Base-by-base conservation (phyloP, 768 basidiomycete species). In the Phallus indusiatus region DNA sequence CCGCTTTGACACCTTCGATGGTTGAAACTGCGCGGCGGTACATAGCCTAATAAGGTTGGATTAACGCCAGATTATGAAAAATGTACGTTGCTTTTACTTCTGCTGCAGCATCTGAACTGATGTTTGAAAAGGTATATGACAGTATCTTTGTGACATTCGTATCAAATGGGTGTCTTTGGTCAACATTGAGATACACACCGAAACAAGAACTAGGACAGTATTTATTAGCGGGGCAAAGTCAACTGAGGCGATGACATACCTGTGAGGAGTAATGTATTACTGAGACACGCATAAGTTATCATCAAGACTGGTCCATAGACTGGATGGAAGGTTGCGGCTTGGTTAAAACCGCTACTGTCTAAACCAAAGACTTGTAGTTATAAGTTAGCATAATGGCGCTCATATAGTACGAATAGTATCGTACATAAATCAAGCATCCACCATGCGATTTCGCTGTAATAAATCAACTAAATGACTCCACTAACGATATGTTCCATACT, bases 11-110 rank as follows among this genome's bases (percentile, higher is more conserved):
- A 37, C 90, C 94, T 77, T 98, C 96, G 54, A 99, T 85, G 0
- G 94, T 97, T 1, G 86, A 84, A 1, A 97, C 95, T 0, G 94
- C 94, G 68, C 86, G 86, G 52, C 95, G 78, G 70, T 95, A 97
- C 93, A 96, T 93, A 1, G 89, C 90, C 89, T 95, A 62, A 14
- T 49, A 22, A 16, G 4, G 9, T n/a, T 14, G n/a, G 18, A 18
- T 34, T 36, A 37, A 36, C 56, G 63, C 28, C 65, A 62, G 42
- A 57, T 22, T 24, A 33, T 47, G 21, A 47, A 18, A 60, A 47
- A 54, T 52, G 22, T 34, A 51, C n/a, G 8, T 35, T 28, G 12
- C n/a, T 11, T 69, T 53, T 63, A 90, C 91, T 78, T 96, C 93
- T 1, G 94, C 93, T 1, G 82, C 85, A 33, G 95, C 96, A 71